phyloP scores from a whole-genome alignment of 2,329 filamentous ascomycete genomes.

The Aspergillus piperis region DNA sequence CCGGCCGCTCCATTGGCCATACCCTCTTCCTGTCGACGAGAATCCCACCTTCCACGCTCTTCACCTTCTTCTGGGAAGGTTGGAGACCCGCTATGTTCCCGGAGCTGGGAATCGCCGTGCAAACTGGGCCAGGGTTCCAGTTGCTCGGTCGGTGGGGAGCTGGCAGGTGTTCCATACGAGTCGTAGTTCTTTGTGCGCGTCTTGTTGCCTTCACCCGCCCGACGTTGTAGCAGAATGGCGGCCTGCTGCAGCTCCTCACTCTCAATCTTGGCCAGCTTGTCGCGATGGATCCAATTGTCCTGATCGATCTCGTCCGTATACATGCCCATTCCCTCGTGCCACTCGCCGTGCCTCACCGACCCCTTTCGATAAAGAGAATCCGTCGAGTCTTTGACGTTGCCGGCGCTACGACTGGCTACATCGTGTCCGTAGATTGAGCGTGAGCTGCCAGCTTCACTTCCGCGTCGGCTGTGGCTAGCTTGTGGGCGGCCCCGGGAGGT shows the following conservation, averaged over 20 bases:
- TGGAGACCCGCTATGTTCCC: constrained; percentile 31
- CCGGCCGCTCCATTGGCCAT: constrained; percentile 54
- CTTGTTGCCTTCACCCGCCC: constrained; percentile 39
- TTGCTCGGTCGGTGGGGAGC: constrained; percentile 28
- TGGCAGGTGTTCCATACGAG: constrained; percentile 32
- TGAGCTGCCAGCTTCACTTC: constrained; percentile 42
- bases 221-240: constrained; percentile 46
- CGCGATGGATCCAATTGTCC: constrained; percentile 53
- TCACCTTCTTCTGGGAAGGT: constrained; percentile 41
- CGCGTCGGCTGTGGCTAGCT: constrained; percentile 36
- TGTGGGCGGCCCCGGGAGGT: constrained; percentile 37
- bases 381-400: constrained; percentile 27
- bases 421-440: constrained; percentile 40
- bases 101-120: constrained; percentile 34
- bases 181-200: constrained; percentile 44
- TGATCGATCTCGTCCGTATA: constrained; percentile 29
- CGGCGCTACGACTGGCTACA: constrained; percentile 23
- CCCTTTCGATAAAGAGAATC: constrained; percentile 24
- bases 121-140: constrained; percentile 38
- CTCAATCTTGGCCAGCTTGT: constrained; percentile 53
- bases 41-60: constrained; percentile 63
- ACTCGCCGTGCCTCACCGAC: constrained; percentile 19
- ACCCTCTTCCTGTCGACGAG: constrained; percentile 76
- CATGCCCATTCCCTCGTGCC: constrained; percentile 21
- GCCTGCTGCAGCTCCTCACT: constrained; percentile 53